These are phyloP conservation scores for Aspergillus viridinutans DNA, from an alignment of 2,329 filamentous ascomycete species.

Conservation along the genomic window DNA sequence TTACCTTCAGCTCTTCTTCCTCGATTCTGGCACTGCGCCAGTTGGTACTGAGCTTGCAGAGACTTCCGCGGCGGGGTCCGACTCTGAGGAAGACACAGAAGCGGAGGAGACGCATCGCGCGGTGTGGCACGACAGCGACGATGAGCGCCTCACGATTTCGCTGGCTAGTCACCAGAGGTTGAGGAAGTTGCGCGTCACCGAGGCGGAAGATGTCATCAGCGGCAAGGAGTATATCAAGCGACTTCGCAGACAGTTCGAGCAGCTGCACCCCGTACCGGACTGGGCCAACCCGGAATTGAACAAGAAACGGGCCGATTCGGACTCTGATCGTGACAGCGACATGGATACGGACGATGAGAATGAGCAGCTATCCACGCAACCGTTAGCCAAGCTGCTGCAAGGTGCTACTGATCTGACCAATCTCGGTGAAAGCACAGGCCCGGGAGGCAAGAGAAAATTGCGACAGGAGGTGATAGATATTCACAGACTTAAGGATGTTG, in stretches of 20 bases:
- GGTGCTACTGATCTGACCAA: conserved; percentile 64
- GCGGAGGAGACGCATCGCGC: conserved; percentile 28
- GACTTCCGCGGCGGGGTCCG: conserved; percentile 36
- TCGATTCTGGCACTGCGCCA: conserved; percentile 62
- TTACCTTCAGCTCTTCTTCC: conserved; percentile 64
- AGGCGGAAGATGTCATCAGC: conserved; percentile 78
- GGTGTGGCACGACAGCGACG: conserved; percentile 90
- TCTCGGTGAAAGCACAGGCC: conserved; percentile 42
- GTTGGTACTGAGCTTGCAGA: conserved; percentile 27
- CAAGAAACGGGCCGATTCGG: conserved; percentile 27
- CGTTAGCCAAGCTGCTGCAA: conserved; percentile 75
- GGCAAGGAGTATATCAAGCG: conserved; percentile 81
- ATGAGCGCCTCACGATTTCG: conserved; percentile 81
- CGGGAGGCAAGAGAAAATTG: conserved; percentile 63
- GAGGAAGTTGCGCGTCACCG: conserved; percentile 75
- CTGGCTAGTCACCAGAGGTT: conserved; percentile 70
- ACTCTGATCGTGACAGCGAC: conserved; percentile 48
- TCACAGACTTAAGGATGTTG: conserved; percentile 80
- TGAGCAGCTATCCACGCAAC: conserved; percentile 63
- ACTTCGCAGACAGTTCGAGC: conserved; percentile 70
- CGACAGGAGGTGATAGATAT: conserved; percentile 87
- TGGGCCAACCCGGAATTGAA: conserved; percentile 53
- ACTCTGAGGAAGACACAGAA: conserved; percentile 35
- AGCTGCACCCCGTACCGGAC: conserved; percentile 57
- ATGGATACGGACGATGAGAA: conserved; percentile 57